Evolutionary conservation across 2,329 filamentous ascomycete species (phyloP), one percentile per base, ranked within the genome.

Genomic region (Apiospora sp.): DNA sequence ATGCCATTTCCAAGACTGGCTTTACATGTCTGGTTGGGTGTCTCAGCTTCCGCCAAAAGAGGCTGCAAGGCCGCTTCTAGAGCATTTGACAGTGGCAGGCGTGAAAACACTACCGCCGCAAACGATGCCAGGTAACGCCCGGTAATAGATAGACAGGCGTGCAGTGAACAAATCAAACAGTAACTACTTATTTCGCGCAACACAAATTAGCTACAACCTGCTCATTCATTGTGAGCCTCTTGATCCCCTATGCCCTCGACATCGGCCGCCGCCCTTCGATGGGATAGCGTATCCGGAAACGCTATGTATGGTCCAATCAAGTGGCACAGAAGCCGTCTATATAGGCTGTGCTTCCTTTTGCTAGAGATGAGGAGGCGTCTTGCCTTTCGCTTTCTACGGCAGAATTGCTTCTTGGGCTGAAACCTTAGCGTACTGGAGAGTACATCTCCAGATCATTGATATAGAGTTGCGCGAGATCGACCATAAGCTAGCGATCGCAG

Each of bases 21-120:
- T 61, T 34, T 37, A 16, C 58, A 37, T n/a, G 22, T 7, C 13
- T 64, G 34, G 27, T 34, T 41, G 10, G 30, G 19, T 64, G 58
- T 64, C 58, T 64, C 58, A 64, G 58, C 34, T n/a, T 41, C 34
- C 34, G 58, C 58, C 58, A 64, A 22, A 64, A 61, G 10, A 22
- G 41, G 54, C 30, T 37, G 27, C 19, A 16, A 22, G 16, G 14
- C n/a, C n/a, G 4, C 6, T 27, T 34, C 51, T 58, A 16, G 58
- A 41, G n/a, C 10, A n/a, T 64, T 22, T 41, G n/a, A 34, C 58
- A 19, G 4, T 22, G 19, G 5, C 19, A 19, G 51, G 27, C 58
- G 30, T 37, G 41, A 27, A 19, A n/a, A 64, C 58, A n/a, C 19
- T n/a, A 34, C 58, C 58, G 34, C 58, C 58, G 30, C 58, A 41